These are phyloP conservation scores for Fusarium coffeatum DNA, from an alignment of 2,329 filamentous ascomycete species.

Conservation along the genomic window DNA sequence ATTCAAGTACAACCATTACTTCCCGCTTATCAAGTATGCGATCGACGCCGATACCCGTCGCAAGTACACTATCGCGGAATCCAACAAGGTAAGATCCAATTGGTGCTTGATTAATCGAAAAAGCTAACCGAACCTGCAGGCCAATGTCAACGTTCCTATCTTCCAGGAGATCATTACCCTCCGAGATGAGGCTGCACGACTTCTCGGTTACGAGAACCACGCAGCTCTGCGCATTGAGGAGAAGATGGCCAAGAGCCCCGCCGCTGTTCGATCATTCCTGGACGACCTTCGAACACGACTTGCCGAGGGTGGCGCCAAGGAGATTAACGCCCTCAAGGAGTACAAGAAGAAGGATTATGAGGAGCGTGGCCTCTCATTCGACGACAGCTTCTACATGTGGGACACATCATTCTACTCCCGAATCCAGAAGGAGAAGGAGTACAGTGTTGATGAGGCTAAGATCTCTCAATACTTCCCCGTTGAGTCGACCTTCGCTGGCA, in stretches of 20 bases:
- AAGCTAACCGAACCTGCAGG: slow-evolving; percentile 50
- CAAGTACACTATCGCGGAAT: slow-evolving; percentile 77
- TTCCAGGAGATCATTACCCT: slow-evolving; percentile 81
- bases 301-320: slow-evolving; percentile 75
- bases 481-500: slow-evolving; percentile 76
- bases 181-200: slow-evolving; percentile 80
- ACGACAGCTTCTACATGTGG: slow-evolving; percentile 84
- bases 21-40: slow-evolving; percentile 82
- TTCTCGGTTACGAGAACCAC: slow-evolving; percentile 82
- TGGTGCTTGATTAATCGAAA: neutral
- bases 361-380: slow-evolving; percentile 67
- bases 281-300: slow-evolving; percentile 75
- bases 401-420: slow-evolving; percentile 84
- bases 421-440: slow-evolving; percentile 83
- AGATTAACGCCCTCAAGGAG: slow-evolving; percentile 75
- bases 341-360: slow-evolving; percentile 79
- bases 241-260: slow-evolving; percentile 85
- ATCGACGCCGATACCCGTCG: slow-evolving; percentile 75
- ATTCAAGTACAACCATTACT: slow-evolving; percentile 87
- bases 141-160: slow-evolving; percentile 76
- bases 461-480: slow-evolving; percentile 89
- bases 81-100: slow-evolving; percentile 72
- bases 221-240: slow-evolving; percentile 81
- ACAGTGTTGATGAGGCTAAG: slow-evolving; percentile 80
- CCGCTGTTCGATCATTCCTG: slow-evolving; percentile 79